Conservation (phyloP, 139 green algal species). For the Auxenochlorella pyrenoidosa region DNA sequence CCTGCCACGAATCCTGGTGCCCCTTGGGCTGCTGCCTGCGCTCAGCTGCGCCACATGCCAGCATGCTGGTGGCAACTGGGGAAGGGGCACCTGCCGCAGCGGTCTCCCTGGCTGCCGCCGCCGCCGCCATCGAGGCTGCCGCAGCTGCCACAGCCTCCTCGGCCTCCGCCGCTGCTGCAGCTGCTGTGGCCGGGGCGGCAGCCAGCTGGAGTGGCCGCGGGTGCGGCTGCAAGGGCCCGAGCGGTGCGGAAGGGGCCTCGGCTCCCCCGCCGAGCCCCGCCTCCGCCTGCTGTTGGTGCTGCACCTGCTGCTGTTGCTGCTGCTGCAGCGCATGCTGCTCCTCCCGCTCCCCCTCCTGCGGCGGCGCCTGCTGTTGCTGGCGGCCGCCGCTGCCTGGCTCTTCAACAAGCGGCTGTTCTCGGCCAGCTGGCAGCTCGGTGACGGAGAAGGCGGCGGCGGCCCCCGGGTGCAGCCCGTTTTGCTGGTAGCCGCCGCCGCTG, state of each 20-base stretch:
- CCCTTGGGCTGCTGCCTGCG: not conserved
- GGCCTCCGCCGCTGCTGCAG: conserved; percentile 5
- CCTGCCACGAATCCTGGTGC: not conserved
- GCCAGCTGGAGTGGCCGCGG: not conserved
- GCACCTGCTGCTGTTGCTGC: not conserved
- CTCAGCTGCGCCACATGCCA: not conserved
- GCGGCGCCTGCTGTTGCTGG: not conserved
- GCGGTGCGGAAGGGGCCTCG: not conserved
- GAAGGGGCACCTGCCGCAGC: not conserved
- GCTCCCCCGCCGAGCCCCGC: not conserved
- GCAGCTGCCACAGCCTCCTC: conserved; percentile 17
- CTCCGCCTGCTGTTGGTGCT: not conserved
- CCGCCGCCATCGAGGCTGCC: not conserved
- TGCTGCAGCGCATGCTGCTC: not conserved
- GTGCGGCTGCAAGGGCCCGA: not conserved
- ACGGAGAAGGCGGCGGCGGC: not conserved
- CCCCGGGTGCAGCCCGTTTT: not conserved
- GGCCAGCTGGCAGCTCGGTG: not conserved
- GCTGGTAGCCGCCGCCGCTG: not conserved
- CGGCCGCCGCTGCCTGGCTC: not conserved
- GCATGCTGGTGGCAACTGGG: not conserved
- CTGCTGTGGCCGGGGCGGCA: not conserved
- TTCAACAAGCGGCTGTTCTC: not conserved
- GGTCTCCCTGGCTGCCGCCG: not conserved
- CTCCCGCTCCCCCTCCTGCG: not conserved